Base-by-base conservation (phyloP, 2,329 filamentous ascomycete species). In the Colletotrichum sp. region DNA sequence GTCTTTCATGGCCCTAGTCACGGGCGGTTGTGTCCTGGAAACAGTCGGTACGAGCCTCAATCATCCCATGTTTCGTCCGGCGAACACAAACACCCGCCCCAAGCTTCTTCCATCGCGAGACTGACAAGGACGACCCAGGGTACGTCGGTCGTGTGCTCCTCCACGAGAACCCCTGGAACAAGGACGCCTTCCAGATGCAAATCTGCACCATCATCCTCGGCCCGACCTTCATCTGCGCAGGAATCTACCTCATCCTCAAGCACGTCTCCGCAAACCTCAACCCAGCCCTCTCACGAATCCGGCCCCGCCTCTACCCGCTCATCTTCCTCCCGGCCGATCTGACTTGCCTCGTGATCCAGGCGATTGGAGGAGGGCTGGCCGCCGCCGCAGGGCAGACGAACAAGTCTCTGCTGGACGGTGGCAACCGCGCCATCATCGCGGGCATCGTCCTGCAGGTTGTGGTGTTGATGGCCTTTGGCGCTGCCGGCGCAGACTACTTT, bases 241-340 rank as follows among this genome's bases (percentile, higher is more conserved):
- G 87, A 80, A 89, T 93, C 82, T 93, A 93, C 85, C 88, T 93
- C 30, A 92, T 90, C 5, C 88, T 93, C 75, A 92, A 92, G 82
- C 91, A 92, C 85, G 82, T 91, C 78, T 87, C 88, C 74, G 83
- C 90, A 39, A 83, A 86, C 63, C 85, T 91, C 76, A 86, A 85
- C 82, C 87, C 90, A 10, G 59, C 78, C 49, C 84, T 90, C 69
- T 91, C 90, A n/a, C 88, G 89, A 77, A 79, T 92, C 72, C 85
- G 85, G 5, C 88, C 90, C 21, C 83, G 82, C n/a, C 85, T 86
- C 78, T 92, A 90, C 81, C 90, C 90, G 6, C 85, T 87, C 79
- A 83, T 92, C 83, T 92, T 92, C 84, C 88, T 92, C n/a, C 88
- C 89, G 69, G 89, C 88, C 82, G 91, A 92, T 81, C 83, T 92